A percentile compares a stretch with the other conserved stretches of the same genome.
Conservation (phyloP, 2,329 filamentous ascomycete species). For the Claviceps spartinae region DNA sequence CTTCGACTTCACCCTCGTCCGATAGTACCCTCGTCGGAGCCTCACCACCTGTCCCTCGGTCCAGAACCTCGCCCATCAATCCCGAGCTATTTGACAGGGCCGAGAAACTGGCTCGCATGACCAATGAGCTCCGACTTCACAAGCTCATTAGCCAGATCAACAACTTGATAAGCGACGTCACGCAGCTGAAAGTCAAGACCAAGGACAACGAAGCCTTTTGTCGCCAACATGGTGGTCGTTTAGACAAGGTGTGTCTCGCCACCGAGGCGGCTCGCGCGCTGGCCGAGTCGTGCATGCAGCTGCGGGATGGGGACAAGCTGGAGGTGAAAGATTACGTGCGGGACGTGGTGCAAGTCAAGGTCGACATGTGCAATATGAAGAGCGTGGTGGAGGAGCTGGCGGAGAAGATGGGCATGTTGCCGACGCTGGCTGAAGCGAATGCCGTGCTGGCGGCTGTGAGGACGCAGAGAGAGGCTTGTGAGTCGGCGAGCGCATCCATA, state of each 20-base stretch:
- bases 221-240: slow-evolving; percentile 15
- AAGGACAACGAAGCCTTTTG: slow-evolving; percentile 17
- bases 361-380: slow-evolving; percentile 14
- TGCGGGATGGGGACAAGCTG: not conserved
- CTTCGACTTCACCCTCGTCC: not conserved
- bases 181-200: slow-evolving; percentile 13
- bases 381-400: slow-evolving; percentile 11
- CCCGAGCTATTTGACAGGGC: slow-evolving; percentile 13
- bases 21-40: not conserved
- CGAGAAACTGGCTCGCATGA: slow-evolving; percentile 23
- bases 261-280: slow-evolving; percentile 17
- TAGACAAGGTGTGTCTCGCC: slow-evolving; percentile 18
- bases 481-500: not conserved
- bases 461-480: slow-evolving; percentile 1
- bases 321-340: slow-evolving; percentile 1
- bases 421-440: slow-evolving; percentile 11
- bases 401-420: slow-evolving; percentile 12
- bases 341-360: slow-evolving; percentile 2
- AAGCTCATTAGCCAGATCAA: slow-evolving; percentile 15
- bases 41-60: not conserved
- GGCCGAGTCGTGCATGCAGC: slow-evolving; percentile 9
- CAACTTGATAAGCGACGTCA: slow-evolving; percentile 18
- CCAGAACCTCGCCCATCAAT: not conserved
- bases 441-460: slow-evolving; percentile 4
- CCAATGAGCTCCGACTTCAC: slow-evolving; percentile 22